These are phyloP conservation scores for Vigna unguiculata DNA, from an alignment of 306 rosid species.

Conservation along the genomic window DNA sequence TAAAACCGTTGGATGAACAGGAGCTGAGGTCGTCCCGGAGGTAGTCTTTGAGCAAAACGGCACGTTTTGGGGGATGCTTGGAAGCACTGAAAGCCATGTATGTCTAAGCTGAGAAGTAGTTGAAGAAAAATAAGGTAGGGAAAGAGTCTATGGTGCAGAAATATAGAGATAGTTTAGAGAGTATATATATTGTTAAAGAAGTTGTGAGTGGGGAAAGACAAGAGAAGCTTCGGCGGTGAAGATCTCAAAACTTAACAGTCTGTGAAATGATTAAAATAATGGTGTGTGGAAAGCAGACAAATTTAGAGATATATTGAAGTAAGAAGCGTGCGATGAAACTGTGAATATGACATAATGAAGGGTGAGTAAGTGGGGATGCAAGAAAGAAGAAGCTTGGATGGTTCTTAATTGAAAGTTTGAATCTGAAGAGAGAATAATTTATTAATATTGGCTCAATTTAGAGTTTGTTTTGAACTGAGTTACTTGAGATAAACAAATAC, in stretches of 20 bases:
- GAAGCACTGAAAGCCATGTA: slow-evolving; percentile 48
- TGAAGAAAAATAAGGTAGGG: background rate
- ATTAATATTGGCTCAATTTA: slow-evolving; percentile 37
- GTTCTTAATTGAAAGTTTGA: slow-evolving; percentile 42
- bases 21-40: slow-evolving; percentile 78
- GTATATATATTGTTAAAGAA: slow-evolving; percentile 33
- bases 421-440: slow-evolving; percentile 32
- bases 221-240: slow-evolving; percentile 46
- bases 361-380: background rate
- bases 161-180: background rate
- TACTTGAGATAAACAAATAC: background rate
- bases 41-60: slow-evolving; percentile 70
- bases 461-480: slow-evolving; percentile 31
- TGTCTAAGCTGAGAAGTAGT: background rate
- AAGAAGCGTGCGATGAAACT: slow-evolving; percentile 14
- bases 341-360: background rate
- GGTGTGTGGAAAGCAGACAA: slow-evolving; percentile 19
- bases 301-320: slow-evolving; percentile 18
- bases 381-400: slow-evolving; percentile 53
- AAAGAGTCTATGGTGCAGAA: slow-evolving; percentile 8
- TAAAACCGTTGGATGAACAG: slow-evolving; percentile 83
- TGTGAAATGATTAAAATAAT: slow-evolving; percentile 8
- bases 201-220: slow-evolving; percentile 1
- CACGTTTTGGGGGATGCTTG: background rate
- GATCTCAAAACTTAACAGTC: slow-evolving; percentile 46